phyloP scores from a whole-genome alignment of 2,329 filamentous ascomycete genomes.

The Aspergillus sergii region DNA sequence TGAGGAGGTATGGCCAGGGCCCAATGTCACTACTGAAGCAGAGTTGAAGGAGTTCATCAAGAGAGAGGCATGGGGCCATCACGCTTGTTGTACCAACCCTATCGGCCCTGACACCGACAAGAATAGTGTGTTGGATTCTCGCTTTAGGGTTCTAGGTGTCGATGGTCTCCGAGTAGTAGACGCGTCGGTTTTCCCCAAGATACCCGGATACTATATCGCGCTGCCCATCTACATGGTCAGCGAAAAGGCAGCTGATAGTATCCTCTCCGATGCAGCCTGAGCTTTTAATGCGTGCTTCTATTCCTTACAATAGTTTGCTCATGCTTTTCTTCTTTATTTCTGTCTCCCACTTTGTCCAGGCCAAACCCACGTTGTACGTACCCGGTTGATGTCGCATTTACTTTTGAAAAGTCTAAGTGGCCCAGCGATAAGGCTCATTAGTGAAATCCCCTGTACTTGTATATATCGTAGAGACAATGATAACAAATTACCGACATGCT shows the following conservation, averaged over 20 bases:
- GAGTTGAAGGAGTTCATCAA: conserved; percentile 53
- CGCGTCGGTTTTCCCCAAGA: conserved; percentile 59
- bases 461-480: not conserved
- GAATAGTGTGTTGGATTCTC: conserved; percentile 56
- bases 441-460: not conserved
- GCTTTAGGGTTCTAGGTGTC: conserved; percentile 60
- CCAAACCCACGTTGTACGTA: not conserved
- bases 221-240: conserved; percentile 58
- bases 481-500: not conserved
- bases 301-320: not conserved
- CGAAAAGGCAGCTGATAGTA: conserved; percentile 64
- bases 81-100: conserved; percentile 56
- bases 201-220: conserved; percentile 58
- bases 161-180: conserved; percentile 63
- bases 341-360: not conserved
- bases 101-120: conserved; percentile 58
- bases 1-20: conserved; percentile 47
- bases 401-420: not conserved
- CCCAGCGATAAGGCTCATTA: not conserved
- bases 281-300: not conserved
- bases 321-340: not conserved
- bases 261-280: conserved; percentile 34
- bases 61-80: conserved; percentile 58
- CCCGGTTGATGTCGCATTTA: no score
- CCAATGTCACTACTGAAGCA: conserved; percentile 45